Evolutionary conservation across 495 filamentous ascomycete species (phyloP).

Genomic region (Aspergillus taichungensis): DNA sequence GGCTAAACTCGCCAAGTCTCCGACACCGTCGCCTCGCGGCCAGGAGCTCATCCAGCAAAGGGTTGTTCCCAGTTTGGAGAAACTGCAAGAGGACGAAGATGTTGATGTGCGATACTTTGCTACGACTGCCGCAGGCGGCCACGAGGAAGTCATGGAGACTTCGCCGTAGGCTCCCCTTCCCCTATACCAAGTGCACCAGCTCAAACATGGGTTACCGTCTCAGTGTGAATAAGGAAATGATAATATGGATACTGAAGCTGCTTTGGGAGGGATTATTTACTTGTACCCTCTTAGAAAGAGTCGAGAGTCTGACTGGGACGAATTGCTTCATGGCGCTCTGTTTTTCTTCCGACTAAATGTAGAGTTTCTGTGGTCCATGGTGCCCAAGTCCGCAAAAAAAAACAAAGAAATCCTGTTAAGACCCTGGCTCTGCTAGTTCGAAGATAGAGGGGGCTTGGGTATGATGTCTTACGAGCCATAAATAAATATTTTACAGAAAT

Average conservation of each 20-base stretch:
- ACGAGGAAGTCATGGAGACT: conserved; percentile 42
- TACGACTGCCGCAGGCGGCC: conserved; percentile 50
- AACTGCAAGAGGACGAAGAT: conserved; percentile 91
- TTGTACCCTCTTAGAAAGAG: conserved; percentile 33
- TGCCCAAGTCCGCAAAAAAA: conserved; percentile 15
- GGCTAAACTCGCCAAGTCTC: conserved; percentile 62
- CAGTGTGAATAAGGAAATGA: conserved; percentile 12
- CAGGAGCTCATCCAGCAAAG: conserved; percentile 78
- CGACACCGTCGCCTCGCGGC: conserved; percentile 58
- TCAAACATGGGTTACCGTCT: neutral
- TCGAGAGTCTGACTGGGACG: conserved; percentile 29
- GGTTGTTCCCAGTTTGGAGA: conserved; percentile 84
- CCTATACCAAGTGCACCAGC: too few relatives aligned
- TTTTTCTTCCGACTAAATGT: conserved; percentile 20
- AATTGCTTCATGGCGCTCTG: conserved; percentile 32
- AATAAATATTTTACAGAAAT: too few relatives aligned
- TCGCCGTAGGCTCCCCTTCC: conserved; percentile 27
- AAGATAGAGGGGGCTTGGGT: neutral
- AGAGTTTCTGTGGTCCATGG: conserved; percentile 28
- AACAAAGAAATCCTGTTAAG: conserved; percentile 1
- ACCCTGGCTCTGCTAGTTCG: too few relatives aligned
- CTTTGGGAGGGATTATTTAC: conserved; percentile 16
- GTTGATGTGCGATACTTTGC: conserved; percentile 97
- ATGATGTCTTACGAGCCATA: neutral
- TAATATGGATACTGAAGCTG: conserved; percentile 10